Conservation (phyloP, 2,329 filamentous ascomycete genomes). For the Mariannaea sp. region DNA sequence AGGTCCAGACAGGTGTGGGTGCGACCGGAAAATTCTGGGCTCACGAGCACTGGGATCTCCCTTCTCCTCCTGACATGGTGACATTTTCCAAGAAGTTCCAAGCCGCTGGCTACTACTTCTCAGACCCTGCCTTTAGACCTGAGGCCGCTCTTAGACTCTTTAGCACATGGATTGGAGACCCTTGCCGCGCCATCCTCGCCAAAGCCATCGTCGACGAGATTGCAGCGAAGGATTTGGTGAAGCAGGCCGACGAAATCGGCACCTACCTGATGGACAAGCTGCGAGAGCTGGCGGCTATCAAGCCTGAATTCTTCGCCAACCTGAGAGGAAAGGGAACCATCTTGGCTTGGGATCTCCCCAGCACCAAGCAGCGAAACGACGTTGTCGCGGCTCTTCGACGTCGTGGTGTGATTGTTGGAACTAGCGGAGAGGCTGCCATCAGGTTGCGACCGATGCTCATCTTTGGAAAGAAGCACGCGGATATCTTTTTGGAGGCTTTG, state of each 20-base stretch:
- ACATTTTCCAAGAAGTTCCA: slow-evolving; percentile 78
- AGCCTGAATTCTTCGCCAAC: slow-evolving; percentile 2
- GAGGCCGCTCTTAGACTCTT: slow-evolving; percentile 95
- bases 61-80: slow-evolving; percentile 83
- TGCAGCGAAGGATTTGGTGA: slow-evolving; percentile 25
- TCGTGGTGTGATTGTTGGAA: slow-evolving; percentile 5
- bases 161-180: slow-evolving; percentile 97
- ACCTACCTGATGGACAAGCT: neutral
- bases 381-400: slow-evolving; percentile 7
- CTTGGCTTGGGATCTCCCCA: slow-evolving; percentile 7
- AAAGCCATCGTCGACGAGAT: slow-evolving; percentile 82
- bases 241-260: slow-evolving; percentile 6
- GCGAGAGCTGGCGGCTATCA: neutral
- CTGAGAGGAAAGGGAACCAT: slow-evolving; percentile 11
- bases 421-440: slow-evolving; percentile 4
- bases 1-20: slow-evolving; percentile 90
- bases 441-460: slow-evolving; percentile 8
- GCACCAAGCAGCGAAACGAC: slow-evolving; percentile 4
- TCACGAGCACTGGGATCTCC: slow-evolving; percentile 88
- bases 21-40: slow-evolving; percentile 95
- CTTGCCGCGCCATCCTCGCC: slow-evolving; percentile 82
- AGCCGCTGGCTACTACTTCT: slow-evolving; percentile 11
- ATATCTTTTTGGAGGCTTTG: slow-evolving; percentile 3
- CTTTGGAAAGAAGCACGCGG: slow-evolving; percentile 12
- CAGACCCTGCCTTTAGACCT: slow-evolving; percentile 71